Base-by-base conservation (phyloP, 106 monocot genomes). In the Ottelia alismoides region DNA sequence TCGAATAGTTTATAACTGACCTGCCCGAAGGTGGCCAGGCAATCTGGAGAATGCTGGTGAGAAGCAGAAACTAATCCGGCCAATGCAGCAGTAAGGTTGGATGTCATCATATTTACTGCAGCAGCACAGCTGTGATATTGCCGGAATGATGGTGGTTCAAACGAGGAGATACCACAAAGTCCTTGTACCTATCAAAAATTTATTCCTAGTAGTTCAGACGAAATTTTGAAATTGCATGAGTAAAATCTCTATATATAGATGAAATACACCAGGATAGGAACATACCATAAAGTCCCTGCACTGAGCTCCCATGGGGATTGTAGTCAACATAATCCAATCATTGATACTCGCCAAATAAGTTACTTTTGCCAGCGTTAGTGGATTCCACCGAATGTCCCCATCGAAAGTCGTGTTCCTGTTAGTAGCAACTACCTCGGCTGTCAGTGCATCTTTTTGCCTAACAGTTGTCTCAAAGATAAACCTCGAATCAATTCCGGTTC, bases 381-480 rank as follows among this genome's bases (percentile, higher is more conserved):
- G 81, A 46, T 49, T 73, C 30, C 57, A 60, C 40, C 28, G 53
- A 60, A 67, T 9, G 56, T 79, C 63, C 43, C 55, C 48, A 4
- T 59, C 56, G 52, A 64, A 43, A 44, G 31, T 19, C 31, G 61
- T 27, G 29, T 49, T 74, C 25, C 59, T 74, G 10, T 61, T 65
- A 31, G 65, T 28, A 40, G 76, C 62, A 22, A 69, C 27, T 52
- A 84, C 67, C 50, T 85, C 81, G n/a, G 78, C 82, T 14, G 73
- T 52, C 17, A 96, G 46, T 31, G 56, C 28, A 65, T 84, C 79
- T 59, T 77, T 82, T 14, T 80, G 65, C 22, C 78, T 72, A 18
- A 82, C 47, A 25, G 48, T 56, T 10, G 89, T 82, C 73, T 89
- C 81, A 46, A 96, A 77, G 28, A 67, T 81, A 69, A 96, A 81